phyloP scores from a whole-genome alignment of 164 flowering plant species.

The Brasenia schreberi region DNA sequence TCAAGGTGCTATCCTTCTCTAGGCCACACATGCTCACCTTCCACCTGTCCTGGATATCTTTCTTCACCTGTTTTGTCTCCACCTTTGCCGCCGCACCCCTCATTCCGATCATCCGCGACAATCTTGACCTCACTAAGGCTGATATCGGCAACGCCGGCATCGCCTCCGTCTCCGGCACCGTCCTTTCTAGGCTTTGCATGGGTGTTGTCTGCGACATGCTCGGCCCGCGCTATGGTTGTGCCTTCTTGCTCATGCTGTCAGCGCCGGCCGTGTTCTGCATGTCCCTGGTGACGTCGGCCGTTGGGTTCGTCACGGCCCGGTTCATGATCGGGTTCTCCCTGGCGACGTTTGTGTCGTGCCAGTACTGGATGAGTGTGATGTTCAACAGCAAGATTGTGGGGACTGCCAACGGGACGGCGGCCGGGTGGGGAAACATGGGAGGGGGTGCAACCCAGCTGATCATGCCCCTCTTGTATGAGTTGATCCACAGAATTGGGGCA shows the following conservation, averaged over 20 bases:
- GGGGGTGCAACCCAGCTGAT: constrained; percentile 76
- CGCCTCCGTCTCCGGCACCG: constrained; percentile 69
- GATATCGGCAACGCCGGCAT: constrained; percentile 77
- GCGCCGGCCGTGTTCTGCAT: constrained; percentile 62
- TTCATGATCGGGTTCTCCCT: constrained; percentile 73
- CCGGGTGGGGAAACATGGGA: constrained; percentile 88
- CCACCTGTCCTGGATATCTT: constrained; percentile 72
- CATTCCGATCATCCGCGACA: constrained; percentile 79
- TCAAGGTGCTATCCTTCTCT: constrained; percentile 43
- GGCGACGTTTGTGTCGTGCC: constrained; percentile 76
- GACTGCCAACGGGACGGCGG: constrained; percentile 58
- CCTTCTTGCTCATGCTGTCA: constrained; percentile 42
- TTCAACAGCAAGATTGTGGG: constrained; percentile 59
- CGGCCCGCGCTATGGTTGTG: constrained; percentile 62
- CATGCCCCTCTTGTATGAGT: constrained; percentile 49
- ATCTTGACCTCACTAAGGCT: constrained; percentile 41
- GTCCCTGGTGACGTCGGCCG: constrained; percentile 37
- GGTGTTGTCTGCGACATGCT: constrained; percentile 69
- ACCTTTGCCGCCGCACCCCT: constrained; percentile 82
- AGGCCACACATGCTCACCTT: constrained; percentile 81
- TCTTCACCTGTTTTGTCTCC: constrained; percentile 72
- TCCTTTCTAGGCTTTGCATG: constrained; percentile 67
- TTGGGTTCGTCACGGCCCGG: constrained; percentile 27
- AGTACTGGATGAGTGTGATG: constrained; percentile 80
- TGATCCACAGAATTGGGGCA: constrained; percentile 31